Evolutionary conservation across 768 basidiomycete genomes (phyloP).

Genomic region (Tubosaeta sp.): DNA sequence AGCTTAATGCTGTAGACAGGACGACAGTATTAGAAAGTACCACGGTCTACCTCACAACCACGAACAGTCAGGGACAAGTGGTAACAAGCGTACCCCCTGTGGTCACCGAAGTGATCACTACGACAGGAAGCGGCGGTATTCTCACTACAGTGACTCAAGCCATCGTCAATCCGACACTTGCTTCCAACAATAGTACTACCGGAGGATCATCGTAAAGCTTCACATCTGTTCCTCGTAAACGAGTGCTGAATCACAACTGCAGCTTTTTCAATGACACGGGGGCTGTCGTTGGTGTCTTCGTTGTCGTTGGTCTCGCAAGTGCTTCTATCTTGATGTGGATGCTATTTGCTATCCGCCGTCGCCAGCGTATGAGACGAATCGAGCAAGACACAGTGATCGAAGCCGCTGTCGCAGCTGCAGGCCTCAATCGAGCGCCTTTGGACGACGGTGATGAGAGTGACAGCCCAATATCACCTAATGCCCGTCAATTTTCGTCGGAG

Average conservation of each 20-base stretch:
- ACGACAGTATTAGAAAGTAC: conserved; percentile 45
- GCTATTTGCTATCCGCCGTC: conserved; percentile 65
- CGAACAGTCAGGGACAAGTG: conserved; percentile 49
- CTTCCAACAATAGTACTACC: conserved; percentile 39
- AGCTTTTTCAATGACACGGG: conserved; percentile 89
- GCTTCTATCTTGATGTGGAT: conserved; percentile 66
- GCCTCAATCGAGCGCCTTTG: conserved; percentile 61
- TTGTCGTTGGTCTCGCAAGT: conserved; percentile 79
- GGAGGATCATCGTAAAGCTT: conserved; percentile 46
- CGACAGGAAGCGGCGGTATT: conserved; percentile 50
- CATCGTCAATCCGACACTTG: conserved; percentile 69
- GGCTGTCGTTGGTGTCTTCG: conserved; percentile 89
- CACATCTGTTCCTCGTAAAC: neutral
- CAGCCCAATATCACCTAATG: conserved; percentile 16
- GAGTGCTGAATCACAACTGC: conserved; percentile 6
- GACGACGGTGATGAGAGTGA: conserved; percentile 59
- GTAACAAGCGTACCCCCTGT: conserved; percentile 49
- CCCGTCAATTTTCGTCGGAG: conserved; percentile 25
- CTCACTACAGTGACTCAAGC: conserved; percentile 58
- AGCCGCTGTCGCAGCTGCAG: conserved; percentile 68
- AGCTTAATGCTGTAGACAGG: conserved; percentile 33
- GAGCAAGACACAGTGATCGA: conserved; percentile 70
- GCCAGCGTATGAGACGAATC: conserved; percentile 53
- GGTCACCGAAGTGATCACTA: conserved; percentile 54
- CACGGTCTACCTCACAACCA: conserved; percentile 55